Conservation (phyloP, 2,329 filamentous ascomycete genomes). For the Albifimbria verrucaria region DNA sequence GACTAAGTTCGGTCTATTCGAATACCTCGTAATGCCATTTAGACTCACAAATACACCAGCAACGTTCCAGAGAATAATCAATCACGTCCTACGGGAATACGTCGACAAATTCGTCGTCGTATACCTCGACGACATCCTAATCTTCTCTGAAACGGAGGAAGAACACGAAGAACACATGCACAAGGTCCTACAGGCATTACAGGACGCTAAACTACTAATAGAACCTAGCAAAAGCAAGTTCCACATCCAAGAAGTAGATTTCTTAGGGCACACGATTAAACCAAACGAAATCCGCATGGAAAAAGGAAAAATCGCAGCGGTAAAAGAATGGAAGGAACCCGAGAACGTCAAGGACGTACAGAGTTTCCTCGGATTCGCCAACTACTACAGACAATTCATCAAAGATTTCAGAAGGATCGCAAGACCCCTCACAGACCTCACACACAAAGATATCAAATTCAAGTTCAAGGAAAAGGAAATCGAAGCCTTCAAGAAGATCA, state of each 20-base stretch:
- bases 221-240: constrained; percentile 13
- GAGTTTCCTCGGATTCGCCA: constrained; percentile 5
- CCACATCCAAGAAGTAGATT: constrained; percentile 9
- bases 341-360: constrained; percentile 6
- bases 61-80: too few species aligned
- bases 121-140: constrained; percentile 18
- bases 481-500: constrained; percentile 6
- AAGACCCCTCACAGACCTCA: constrained; percentile 4
- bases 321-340: background rate
- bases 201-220: constrained; percentile 13
- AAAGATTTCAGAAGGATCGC: constrained; percentile 9
- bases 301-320: constrained; percentile 10
- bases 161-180: constrained; percentile 13
- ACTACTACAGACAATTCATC: constrained; percentile 16
- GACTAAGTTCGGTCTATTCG: background rate
- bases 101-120: constrained; percentile 14
- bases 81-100: constrained; percentile 22
- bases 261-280: constrained; percentile 9
- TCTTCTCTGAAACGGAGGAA: constrained; percentile 14
- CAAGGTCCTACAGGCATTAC: constrained; percentile 10
- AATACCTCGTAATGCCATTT: background rate
- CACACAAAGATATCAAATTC: constrained; percentile 6
- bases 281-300: constrained; percentile 12
- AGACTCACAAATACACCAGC: background rate
- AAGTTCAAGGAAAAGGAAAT: background rate